Evolutionary conservation across 2,329 filamentous ascomycete genomes (phyloP).

Genomic region (Trichoderma citrinoviride): DNA sequence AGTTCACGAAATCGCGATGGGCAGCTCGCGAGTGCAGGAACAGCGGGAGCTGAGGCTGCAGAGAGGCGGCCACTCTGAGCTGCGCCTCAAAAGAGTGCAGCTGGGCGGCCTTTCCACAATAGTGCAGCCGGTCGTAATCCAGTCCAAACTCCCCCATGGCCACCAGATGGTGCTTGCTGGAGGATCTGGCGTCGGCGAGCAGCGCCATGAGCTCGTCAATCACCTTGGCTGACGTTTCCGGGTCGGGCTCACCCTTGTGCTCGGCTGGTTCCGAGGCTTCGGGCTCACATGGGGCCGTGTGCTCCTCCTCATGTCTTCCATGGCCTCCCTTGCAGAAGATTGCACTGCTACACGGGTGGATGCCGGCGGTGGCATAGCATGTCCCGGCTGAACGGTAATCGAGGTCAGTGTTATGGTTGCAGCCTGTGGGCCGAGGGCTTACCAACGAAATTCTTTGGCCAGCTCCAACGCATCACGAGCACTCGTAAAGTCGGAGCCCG

Average conservation of each 20-base stretch:
- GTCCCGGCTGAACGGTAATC: conserved; percentile 57
- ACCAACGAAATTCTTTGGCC: conserved; percentile 69
- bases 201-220: conserved; percentile 63
- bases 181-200: conserved; percentile 55
- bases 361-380: conserved; percentile 87
- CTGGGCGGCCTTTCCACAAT: conserved; percentile 76
- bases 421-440: neutral
- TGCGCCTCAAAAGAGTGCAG: conserved; percentile 82
- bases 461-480: conserved; percentile 72
- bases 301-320: conserved; percentile 35
- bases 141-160: conserved; percentile 95
- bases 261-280: conserved; percentile 47
- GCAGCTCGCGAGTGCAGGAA: conserved; percentile 92
- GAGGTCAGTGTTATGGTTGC: conserved; percentile 12
- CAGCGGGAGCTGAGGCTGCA: conserved; percentile 74
- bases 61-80: conserved; percentile 68
- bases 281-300: conserved; percentile 52
- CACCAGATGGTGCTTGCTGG: conserved; percentile 50
- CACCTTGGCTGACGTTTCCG: conserved; percentile 45
- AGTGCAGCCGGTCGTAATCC: conserved; percentile 89
- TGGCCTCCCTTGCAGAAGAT: conserved; percentile 61
- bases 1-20: conserved; percentile 74
- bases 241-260: conserved; percentile 49
- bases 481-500: conserved; percentile 81
- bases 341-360: conserved; percentile 86